Conservation (phyloP, 1,284 basidiomycete species). For the Trichosporon faecale region DNA sequence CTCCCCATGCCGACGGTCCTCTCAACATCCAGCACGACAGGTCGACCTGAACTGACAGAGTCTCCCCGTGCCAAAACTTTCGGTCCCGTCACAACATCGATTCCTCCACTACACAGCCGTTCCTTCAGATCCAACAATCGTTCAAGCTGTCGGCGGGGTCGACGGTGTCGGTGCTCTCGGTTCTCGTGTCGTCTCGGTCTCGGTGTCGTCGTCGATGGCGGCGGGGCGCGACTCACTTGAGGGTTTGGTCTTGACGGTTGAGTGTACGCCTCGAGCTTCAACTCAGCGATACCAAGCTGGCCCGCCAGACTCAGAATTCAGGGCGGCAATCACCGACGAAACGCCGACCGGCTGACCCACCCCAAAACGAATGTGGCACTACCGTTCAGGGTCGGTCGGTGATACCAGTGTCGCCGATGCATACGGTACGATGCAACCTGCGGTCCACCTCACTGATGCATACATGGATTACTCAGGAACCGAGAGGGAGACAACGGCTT, state of each 20-base stretch:
- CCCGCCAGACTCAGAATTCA: conserved; percentile 6
- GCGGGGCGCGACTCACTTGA: background rate
- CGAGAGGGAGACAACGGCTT: background rate
- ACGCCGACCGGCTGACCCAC: background rate
- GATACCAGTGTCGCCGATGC: background rate
- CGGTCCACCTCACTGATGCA: background rate
- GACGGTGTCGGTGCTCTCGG: background rate
- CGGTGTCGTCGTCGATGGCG: conserved; percentile 8
- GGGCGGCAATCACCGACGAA: conserved; percentile 9
- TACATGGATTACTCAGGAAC: background rate
- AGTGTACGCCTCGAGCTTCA: conserved; percentile 10
- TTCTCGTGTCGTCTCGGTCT: conserved; percentile 1
- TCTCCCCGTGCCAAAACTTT: background rate
- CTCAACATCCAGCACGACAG: background rate
- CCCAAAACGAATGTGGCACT: background rate
- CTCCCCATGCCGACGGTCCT: background rate
- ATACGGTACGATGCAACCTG: background rate
- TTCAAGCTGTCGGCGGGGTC: background rate
- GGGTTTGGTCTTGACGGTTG: conserved; percentile 12
- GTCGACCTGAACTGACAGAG: background rate
- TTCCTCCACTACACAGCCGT: background rate
- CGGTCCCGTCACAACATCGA: background rate
- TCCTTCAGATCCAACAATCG: background rate
- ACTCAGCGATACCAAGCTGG: conserved; percentile 1
- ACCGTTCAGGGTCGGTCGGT: background rate